These are phyloP conservation scores for Myxozyma mucilagina DNA, from an alignment of 805 yeast genomes.

Conservation along the genomic window DNA sequence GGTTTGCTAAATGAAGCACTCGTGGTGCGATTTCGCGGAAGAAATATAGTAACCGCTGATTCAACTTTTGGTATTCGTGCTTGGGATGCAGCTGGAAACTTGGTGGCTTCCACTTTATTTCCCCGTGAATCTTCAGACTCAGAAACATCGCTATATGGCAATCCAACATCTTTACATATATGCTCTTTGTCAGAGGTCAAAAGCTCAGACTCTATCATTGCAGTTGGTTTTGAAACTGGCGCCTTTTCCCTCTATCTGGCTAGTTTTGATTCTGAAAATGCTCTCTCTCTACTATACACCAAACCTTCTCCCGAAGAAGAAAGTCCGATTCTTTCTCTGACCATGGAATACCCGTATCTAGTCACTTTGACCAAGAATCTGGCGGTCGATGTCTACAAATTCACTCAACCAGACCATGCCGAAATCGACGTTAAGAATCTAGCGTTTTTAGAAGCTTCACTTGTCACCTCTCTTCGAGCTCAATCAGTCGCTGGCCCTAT, in stretches of 20 bases:
- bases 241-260: slow-evolving; percentile 15
- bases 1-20: slow-evolving; percentile 4
- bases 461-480: slow-evolving; percentile 11
- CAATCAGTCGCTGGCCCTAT: slow-evolving; percentile 14
- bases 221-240: slow-evolving; percentile 22
- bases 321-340: slow-evolving; percentile 8
- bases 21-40: slow-evolving; percentile 19
- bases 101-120: not conserved
- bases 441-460: not conserved
- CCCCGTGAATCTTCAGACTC: not conserved
- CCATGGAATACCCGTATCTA: slow-evolving; percentile 16
- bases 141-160: not conserved
- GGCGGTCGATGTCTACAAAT: slow-evolving; percentile 4
- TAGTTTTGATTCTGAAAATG: not conserved
- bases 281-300: not conserved
- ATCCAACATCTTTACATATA: not conserved
- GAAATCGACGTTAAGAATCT: not conserved
- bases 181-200: not conserved
- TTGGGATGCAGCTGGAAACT: slow-evolving; percentile 13
- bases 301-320: slow-evolving; percentile 2
- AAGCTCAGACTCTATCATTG: not conserved
- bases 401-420: not conserved
- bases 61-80: slow-evolving; percentile 8
- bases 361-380: slow-evolving; percentile 12
- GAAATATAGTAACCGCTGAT: slow-evolving; percentile 20